Conservation (phyloP, 148 eudicot species). For the Silene latifolia region DNA sequence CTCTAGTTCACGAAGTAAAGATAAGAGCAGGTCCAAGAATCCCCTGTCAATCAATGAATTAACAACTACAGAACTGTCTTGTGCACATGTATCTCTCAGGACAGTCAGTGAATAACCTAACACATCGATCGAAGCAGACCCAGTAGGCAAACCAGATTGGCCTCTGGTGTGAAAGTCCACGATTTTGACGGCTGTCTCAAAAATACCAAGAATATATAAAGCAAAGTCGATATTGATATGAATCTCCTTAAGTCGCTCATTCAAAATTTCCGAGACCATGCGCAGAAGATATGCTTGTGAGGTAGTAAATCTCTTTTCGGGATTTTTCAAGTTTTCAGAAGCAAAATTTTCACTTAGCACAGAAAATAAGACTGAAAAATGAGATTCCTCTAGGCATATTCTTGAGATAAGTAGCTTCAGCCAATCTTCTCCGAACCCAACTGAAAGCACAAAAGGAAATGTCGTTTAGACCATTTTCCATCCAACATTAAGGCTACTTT, state of each 20-base stretch:
- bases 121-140: constrained; percentile 46
- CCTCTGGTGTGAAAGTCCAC: constrained; percentile 38
- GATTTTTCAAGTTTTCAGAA: constrained; percentile 16
- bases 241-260: constrained; percentile 49
- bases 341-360: constrained; percentile 21
- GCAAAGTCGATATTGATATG: constrained; percentile 40
- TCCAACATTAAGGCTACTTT: constrained; percentile 11
- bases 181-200: constrained; percentile 36
- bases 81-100: constrained; percentile 75
- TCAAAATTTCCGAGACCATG: constrained; percentile 53
- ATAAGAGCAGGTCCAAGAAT: constrained; percentile 59
- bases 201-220: constrained; percentile 39
- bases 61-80: constrained; percentile 28
- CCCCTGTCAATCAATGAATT: constrained; percentile 44
- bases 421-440: constrained; percentile 76
- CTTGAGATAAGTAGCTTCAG: constrained; percentile 59
- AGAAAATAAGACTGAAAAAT: constrained; percentile 40
- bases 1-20: constrained; percentile 65
- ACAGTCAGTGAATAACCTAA: constrained; percentile 69
- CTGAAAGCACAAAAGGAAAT: constrained; percentile 26
- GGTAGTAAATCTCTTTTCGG: constrained; percentile 28
- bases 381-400: constrained; percentile 53
- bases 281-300: constrained; percentile 61
- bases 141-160: constrained; percentile 53
- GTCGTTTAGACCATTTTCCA: neutral